These are phyloP conservation scores for Beta vulgaris DNA, from an alignment of 148 eudicot genomes.

Conservation along the genomic window DNA sequence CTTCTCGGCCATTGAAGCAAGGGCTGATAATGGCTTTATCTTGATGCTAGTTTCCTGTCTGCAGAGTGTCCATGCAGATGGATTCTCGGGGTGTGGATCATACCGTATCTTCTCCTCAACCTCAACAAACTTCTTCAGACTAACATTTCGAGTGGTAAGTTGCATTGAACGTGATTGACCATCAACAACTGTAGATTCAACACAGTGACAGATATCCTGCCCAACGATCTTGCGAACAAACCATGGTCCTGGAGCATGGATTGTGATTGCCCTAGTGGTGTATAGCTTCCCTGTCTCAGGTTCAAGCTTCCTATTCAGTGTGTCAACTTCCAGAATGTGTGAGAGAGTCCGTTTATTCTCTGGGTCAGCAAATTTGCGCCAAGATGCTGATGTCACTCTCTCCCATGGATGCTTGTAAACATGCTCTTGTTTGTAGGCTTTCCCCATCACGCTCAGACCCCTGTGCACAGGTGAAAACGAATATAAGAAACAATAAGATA, in stretches of 20 bases:
- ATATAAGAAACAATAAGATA: neutral
- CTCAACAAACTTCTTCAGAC: slow-evolving; percentile 73
- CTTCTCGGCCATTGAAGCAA: slow-evolving; percentile 95
- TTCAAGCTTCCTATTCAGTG: slow-evolving; percentile 72
- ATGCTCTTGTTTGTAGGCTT: slow-evolving; percentile 84
- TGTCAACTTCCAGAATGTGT: slow-evolving; percentile 89
- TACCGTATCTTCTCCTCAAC: slow-evolving; percentile 90
- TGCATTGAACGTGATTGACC: slow-evolving; percentile 76
- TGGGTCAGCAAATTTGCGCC: slow-evolving; percentile 94
- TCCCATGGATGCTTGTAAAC: slow-evolving; percentile 96
- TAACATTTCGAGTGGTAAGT: slow-evolving; percentile 70
- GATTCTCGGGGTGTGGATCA: slow-evolving; percentile 95
- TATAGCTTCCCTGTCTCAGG: slow-evolving; percentile 66
- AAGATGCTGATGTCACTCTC: slow-evolving; percentile 90
- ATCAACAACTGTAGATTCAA: slow-evolving; percentile 86
- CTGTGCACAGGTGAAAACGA: neutral
- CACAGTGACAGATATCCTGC: slow-evolving; percentile 93
- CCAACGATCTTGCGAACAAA: slow-evolving; percentile 70
- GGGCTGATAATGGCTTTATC: slow-evolving; percentile 76
- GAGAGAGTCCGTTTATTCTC: slow-evolving; percentile 80
- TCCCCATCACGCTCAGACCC: slow-evolving; percentile 54
- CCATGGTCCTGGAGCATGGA: slow-evolving; percentile 96
- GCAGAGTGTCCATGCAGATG: slow-evolving; percentile 86
- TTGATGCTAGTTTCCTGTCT: slow-evolving; percentile 86
- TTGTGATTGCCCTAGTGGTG: slow-evolving; percentile 81